These are phyloP conservation scores for Pestalotiopsis sp. DNA, from an alignment of 2,329 filamentous ascomycete species.

Conservation along the genomic window DNA sequence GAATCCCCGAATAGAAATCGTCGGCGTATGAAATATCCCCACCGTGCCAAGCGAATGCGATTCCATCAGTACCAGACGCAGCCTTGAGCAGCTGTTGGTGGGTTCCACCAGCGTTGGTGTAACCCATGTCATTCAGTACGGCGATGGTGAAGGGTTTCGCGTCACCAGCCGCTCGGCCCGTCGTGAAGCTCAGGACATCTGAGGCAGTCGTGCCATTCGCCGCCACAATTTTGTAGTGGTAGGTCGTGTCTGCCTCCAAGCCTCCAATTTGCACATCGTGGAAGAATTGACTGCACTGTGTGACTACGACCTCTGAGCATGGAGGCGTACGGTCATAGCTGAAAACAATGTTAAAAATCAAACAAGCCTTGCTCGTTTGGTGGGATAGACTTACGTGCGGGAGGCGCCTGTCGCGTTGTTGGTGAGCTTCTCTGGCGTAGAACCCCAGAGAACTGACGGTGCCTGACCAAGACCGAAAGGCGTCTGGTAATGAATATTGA, in stretches of 20 bases:
- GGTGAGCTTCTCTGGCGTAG: neutral
- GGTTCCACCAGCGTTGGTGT: slow-evolving; percentile 7
- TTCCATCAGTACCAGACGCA: neutral
- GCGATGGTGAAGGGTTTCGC: neutral
- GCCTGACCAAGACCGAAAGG: slow-evolving; percentile 5
- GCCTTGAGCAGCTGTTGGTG: slow-evolving; percentile 4
- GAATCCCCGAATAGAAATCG: slow-evolving; percentile 51
- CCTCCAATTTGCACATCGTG: neutral
- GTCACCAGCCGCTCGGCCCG: slow-evolving; percentile 4
- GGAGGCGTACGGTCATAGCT: slow-evolving; percentile 8
- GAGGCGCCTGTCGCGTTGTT: neutral
- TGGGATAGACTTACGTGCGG: neutral
- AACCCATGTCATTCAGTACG: slow-evolving; percentile 10
- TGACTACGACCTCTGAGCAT: slow-evolving; percentile 7
- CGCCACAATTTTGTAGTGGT: slow-evolving; percentile 5
- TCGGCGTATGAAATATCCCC: slow-evolving; percentile 63
- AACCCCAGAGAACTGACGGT: neutral
- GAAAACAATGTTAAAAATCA: neutral
- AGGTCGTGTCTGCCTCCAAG: slow-evolving; percentile 1
- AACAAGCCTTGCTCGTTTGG: neutral
- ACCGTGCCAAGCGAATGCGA: slow-evolving; percentile 42
- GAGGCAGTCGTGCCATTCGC: slow-evolving; percentile 8
- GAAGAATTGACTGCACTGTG: slow-evolving; percentile 6
- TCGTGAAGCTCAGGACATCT: slow-evolving; percentile 8
- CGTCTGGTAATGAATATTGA: slow-evolving; percentile 8